Base-by-base conservation (phyloP, 352 stramenopile genomes). In the Pythium oligandrum region DNA sequence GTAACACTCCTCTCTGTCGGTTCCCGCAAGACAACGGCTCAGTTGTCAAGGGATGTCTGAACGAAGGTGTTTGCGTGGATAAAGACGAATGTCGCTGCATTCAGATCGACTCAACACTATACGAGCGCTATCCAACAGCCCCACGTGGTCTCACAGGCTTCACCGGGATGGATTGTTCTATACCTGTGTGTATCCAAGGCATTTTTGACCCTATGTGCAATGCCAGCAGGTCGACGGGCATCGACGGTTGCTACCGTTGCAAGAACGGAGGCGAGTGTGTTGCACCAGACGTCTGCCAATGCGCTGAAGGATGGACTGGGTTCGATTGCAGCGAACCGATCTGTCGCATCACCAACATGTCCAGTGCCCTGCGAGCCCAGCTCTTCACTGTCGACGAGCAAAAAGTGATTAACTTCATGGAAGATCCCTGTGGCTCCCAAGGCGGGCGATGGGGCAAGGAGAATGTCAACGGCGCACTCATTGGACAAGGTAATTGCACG, bases 171-270 rank as follows among this genome's bases (percentile, higher is more conserved):
- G 95, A 98, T 68, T 99, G 96, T 58, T 92, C 80, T 2, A 92
- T 98, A 48, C 92, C 96, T 9, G 90, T 98, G 26, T 99, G 96
- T 53, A 78, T 96, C 34, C 96, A 98, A 53, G 96, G 96, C 10
- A 77, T 96, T 42, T 98, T 94, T 56, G 95, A 98, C 64, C 93
- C 93, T 7, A 66, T 89, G 40, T 99, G 96, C 68, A 61, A 49
- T 17, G 62, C 66, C 9, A 46, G 60, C 3, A 53, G 52, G 30
- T 64, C 66, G 46, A 63, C 61, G 38, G 75, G 57, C n/a, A 70
- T 75, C 45, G 86, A 98, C 66, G 96, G 91, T 4, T 99, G 96
- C 62, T 99, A 90, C 61, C 82, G 91, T 1, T 99, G 96, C 69
- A 75, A 82, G 36, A 99, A 99, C 58, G 90, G 88, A 36, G 96